Base-by-base conservation (phyloP, 116 monocot genomes). In the Cymodocea nodosa region DNA sequence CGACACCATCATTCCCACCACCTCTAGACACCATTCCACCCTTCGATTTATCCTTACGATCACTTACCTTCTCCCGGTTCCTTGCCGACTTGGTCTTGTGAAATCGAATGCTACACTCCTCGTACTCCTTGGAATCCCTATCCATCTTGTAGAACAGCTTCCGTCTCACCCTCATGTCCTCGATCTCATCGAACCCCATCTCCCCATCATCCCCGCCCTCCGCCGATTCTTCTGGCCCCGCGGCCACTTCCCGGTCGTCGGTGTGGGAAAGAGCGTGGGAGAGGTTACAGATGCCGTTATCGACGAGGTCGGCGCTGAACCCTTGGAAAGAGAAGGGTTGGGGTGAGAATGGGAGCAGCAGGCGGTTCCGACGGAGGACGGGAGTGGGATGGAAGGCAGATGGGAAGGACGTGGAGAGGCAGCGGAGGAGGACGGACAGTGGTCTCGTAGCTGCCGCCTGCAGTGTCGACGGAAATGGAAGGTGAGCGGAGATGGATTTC, bases 131-230 rank as follows among this genome's bases (percentile, higher is more conserved):
- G 24, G 92, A 92, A 18, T 68, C 69, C 60, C 62, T 78, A 52
- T 92, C 92, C 67, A 92, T 56, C 67, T 92, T 92, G 72, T 85
- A 92, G 68, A 85, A 82, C 10, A 92, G 64, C 66, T 78, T 79
- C 68, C 78, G 80, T 12, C 67, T 80, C 36, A 85, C 14, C 75
- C 84, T 76, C 58, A 92, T 37, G 18, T 85, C 85, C 19, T 92
- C 87, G 48, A 92, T 82, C 69, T 76, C 82, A 54, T 92, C 83
- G 13, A 83, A 76, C 64, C 81, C 86, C 44, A 54, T 53, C 17
- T 19, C 50, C 5, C 65, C 30, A 30, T 30, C 70, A 50, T 56
- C 25, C 24, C 20, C 51, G 3, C 50, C 51, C 61, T 23, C 48
- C 50, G 59, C 17, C 23, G 15, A 51, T 69, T 39, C 52, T 50